Evolutionary conservation across 225 moss, liverwort and hornwort genomes (phyloP), one percentile per base, ranked within the genome.

Genomic region (Sphagnum contortum): DNA sequence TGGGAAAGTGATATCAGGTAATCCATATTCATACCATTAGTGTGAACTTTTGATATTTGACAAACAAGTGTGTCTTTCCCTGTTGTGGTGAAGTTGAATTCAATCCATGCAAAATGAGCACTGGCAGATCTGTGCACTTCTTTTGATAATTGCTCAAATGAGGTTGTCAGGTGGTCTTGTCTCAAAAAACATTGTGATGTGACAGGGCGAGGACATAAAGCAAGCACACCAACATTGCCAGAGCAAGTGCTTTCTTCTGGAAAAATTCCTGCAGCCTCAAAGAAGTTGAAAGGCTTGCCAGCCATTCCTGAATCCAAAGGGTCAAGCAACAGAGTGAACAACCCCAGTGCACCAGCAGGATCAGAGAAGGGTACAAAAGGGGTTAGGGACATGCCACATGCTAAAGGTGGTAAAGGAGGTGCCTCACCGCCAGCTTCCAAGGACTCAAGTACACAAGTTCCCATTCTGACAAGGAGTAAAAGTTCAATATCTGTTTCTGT

Each of bases 1-100:
- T 2, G 95, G 88, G 64, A 95, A 76, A 71, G 95, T 92, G 9
- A 75, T 95, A 69, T 68, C 95, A 87, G 95, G 95, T 95, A 81
- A 29, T 29, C 29, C 29, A 29, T 29, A 29, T 29, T 29, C 29
- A 29, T 29, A 0, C 29, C 29, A 29, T 29, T 29, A 29, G 29
- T 29, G 29, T 29, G 29, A 29, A 29, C 29, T 29, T 29, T 29
- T 29, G 29, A 29, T 29, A 29, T 29, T 29, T 29, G 29, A 29
- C 29, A 29, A 29, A 29, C 29, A 29, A 29, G 29, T 29, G 29
- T 29, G 29, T 29, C 29, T 29, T 29, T 29, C 29, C 29, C 29
- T 29, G 29, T 29, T 29, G 29, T 29, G 29, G 29, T 29, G 29
- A 29, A 29, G 29, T 29, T 29, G 0, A 29, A 29, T 29, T 29